Percentiles rank a stretch among this genome's conserved stretches.
These are phyloP conservation scores for Sporobolomyces roseus DNA, from an alignment of 768 basidiomycete species.

Conservation along the genomic window DNA sequence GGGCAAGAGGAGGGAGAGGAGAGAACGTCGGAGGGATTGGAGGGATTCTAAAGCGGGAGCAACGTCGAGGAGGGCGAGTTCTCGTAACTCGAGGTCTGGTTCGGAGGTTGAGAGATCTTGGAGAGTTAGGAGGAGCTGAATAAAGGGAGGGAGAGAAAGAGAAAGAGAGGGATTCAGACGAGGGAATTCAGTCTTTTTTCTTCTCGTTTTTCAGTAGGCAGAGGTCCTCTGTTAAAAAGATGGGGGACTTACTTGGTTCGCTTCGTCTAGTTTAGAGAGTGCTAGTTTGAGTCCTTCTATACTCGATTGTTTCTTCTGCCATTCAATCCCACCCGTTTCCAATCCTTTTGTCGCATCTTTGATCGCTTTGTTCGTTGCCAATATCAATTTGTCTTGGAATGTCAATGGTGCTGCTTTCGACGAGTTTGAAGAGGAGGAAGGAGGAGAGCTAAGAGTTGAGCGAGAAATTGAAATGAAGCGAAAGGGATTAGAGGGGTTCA, in stretches of 20 bases:
- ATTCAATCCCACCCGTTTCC: slow-evolving; percentile 4
- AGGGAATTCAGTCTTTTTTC: too few relatives aligned
- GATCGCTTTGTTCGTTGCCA: slow-evolving; percentile 1
- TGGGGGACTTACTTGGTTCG: background rate
- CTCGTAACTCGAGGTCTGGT: slow-evolving; percentile 68
- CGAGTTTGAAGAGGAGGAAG: background rate
- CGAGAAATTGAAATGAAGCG: too few relatives aligned
- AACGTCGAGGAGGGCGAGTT: slow-evolving; percentile 56
- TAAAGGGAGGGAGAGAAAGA: too few relatives aligned
- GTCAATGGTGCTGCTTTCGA: background rate
- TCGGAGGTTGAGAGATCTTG: slow-evolving; percentile 52
- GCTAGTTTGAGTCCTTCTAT: background rate
- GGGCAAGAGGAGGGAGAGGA: slow-evolving; percentile 33
- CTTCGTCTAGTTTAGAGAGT: background rate
- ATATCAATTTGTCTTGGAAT: slow-evolving; percentile 11
- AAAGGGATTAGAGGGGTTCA: background rate
- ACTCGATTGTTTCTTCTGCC: slow-evolving; percentile 1
- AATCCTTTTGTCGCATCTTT: background rate
- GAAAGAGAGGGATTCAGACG: too few relatives aligned
- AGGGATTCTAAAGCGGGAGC: slow-evolving; percentile 16
- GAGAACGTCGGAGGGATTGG: background rate
- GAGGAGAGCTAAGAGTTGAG: background rate
- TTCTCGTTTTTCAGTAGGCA: too few relatives aligned
- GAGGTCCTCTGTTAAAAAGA: background rate
- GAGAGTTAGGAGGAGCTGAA: slow-evolving; percentile 28